Conservation (phyloP, 139 green algal species). For the Haematococcus lacustris region DNA sequence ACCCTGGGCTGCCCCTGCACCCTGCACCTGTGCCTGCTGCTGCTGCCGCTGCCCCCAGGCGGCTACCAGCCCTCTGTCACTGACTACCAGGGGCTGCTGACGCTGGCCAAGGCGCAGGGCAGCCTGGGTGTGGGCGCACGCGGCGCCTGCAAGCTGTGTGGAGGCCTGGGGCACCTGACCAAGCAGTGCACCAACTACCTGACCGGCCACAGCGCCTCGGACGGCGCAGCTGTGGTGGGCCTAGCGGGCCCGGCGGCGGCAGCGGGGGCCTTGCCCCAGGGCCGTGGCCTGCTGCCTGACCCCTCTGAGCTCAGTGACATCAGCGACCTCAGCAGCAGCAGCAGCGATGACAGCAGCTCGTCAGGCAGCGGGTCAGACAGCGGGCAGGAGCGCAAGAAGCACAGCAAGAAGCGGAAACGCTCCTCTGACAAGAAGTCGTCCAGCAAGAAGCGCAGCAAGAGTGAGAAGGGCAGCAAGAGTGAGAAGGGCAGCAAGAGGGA, state of each 20-base stretch:
- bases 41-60: too few relatives aligned
- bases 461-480: conserved; percentile 2
- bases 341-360: conserved; percentile 1
- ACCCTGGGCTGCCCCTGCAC: too few relatives aligned
- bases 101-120: conserved; percentile 59
- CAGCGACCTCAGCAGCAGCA: conserved; percentile 19
- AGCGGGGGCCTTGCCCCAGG: conserved; percentile 14
- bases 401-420: conserved; percentile 26
- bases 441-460: conserved; percentile 9
- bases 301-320: conserved; percentile 19
- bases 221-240: not conserved
- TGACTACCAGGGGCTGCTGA: conserved; percentile 60
- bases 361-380: conserved; percentile 10
- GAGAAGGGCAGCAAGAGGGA: conserved; percentile 15
- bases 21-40: too few relatives aligned
- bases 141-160: conserved; percentile 74
- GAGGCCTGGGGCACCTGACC: conserved; percentile 78
- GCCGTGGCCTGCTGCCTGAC: conserved; percentile 21
- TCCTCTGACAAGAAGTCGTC: conserved; percentile 28
- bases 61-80: conserved; percentile 65
- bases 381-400: conserved; percentile 16
- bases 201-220: conserved; percentile 22
- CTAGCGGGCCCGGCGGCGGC: conserved; percentile 13
- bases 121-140: conserved; percentile 29
- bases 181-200: conserved; percentile 79